Evolutionary conservation across 345 rosid genomes (phyloP).

Genomic region (Draba incana): DNA sequence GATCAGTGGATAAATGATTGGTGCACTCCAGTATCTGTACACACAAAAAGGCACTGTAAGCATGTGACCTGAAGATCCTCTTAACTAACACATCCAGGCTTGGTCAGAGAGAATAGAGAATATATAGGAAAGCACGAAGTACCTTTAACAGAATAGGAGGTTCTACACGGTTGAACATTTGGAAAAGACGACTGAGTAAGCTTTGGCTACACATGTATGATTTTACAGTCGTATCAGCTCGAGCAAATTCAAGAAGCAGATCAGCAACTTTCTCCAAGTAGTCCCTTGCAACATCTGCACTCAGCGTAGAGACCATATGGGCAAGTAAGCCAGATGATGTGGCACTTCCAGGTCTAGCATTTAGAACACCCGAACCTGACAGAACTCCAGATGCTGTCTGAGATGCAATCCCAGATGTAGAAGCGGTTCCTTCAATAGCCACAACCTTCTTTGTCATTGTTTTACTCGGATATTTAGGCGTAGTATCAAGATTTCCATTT

Average conservation of each 20-base stretch:
- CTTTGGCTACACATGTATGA: slow-evolving; percentile 94
- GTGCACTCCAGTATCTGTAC: slow-evolving; percentile 80
- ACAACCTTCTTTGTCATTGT: slow-evolving; percentile 62
- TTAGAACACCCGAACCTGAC: slow-evolving; percentile 96
- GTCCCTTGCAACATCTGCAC: slow-evolving; percentile 92
- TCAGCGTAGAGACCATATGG: slow-evolving; percentile 86
- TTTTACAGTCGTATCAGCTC: slow-evolving; percentile 92
- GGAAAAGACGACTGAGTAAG: slow-evolving; percentile 86
- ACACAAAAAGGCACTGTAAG: slow-evolving; percentile 32
- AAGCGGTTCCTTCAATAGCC: slow-evolving; percentile 68
- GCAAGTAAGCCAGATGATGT: slow-evolving; percentile 92
- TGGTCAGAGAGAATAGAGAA: slow-evolving; percentile 7
- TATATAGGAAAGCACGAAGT: slow-evolving; percentile 11
- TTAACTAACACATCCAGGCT: not conserved
- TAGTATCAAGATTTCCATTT: slow-evolving; percentile 68
- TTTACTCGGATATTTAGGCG: slow-evolving; percentile 64
- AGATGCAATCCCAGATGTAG: slow-evolving; percentile 82
- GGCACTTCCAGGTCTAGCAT: slow-evolving; percentile 96
- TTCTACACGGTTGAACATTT: slow-evolving; percentile 88
- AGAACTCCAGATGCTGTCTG: slow-evolving; percentile 93
- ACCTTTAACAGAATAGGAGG: slow-evolving; percentile 92
- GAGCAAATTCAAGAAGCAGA: slow-evolving; percentile 95
- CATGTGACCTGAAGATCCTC: slow-evolving; percentile 15
- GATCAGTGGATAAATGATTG: slow-evolving; percentile 88
- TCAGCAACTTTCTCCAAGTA: slow-evolving; percentile 97